phyloP scores from a whole-genome alignment of 75 land plant species.

The Chamaecyparis obtusa region DNA sequence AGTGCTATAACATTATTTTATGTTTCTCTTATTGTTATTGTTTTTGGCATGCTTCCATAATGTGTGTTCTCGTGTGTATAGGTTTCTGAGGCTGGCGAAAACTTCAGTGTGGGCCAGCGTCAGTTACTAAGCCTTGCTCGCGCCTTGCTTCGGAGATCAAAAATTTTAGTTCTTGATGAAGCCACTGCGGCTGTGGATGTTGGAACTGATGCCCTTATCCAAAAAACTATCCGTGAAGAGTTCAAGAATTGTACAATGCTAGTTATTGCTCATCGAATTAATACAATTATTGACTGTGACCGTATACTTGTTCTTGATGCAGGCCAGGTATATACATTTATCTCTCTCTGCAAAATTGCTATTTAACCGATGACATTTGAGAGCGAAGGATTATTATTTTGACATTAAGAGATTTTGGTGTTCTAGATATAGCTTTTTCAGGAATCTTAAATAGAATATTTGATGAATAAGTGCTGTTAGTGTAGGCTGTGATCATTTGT shows the following conservation, averaged over 20 bases:
- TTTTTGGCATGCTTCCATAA: background rate
- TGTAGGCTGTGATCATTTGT: background rate
- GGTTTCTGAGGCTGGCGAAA: conserved; percentile 94
- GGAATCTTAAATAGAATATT: background rate
- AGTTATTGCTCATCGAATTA: conserved; percentile 92
- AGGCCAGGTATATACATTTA: conserved; percentile 55
- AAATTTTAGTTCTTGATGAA: conserved; percentile 98
- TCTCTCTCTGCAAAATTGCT: background rate
- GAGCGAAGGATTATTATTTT: background rate
- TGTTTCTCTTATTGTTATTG: background rate
- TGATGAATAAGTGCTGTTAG: background rate
- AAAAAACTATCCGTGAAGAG: conserved; percentile 94
- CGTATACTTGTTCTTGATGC: conserved; percentile 78
- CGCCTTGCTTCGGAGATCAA: conserved; percentile 86
- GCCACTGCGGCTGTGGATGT: conserved; percentile 99
- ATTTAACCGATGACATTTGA: background rate
- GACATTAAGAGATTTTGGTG: background rate
- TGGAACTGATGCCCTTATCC: conserved; percentile 92
- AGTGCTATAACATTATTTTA: background rate
- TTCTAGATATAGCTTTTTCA: conserved; percentile 2
- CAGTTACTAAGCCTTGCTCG: conserved; percentile 96
- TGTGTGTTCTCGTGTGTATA: conserved; percentile 14
- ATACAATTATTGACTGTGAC: conserved; percentile 96
- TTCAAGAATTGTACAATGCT: conserved; percentile 98
- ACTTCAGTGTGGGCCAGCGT: conserved; percentile 98